phyloP scores from a whole-genome alignment of 2,329 filamentous ascomycete genomes.

The Trichoderma harzianum region DNA sequence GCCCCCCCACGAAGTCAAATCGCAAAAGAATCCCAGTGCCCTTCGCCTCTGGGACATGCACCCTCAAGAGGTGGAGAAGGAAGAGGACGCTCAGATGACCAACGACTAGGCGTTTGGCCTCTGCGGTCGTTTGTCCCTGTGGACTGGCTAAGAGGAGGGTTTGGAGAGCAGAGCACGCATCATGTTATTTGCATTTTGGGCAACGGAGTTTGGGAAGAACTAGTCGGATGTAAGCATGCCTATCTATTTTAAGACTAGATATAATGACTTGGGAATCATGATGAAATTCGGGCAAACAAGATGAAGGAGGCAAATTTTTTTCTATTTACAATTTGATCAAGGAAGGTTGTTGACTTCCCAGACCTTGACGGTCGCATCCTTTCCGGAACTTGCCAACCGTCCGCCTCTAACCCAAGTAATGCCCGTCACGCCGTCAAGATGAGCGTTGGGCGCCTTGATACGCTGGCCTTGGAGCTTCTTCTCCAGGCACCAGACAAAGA shows the following conservation, averaged over 20 bases:
- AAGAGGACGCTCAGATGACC: conserved; percentile 38
- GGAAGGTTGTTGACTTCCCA: conserved; percentile 56
- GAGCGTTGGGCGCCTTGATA: conserved; percentile 80
- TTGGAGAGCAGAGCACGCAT: too few relatives aligned
- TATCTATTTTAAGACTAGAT: conserved; percentile 1
- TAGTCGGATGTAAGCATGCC: background rate
- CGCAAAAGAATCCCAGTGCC: conserved; percentile 15
- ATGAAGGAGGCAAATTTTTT: background rate
- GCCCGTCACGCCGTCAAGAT: conserved; percentile 93
- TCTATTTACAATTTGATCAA: conserved; percentile 20
- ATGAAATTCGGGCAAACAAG: background rate
- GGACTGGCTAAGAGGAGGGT: background rate
- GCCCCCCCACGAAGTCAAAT: conserved; percentile 30
- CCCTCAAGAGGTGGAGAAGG: conserved; percentile 31
- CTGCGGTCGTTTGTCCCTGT: conserved; percentile 16
- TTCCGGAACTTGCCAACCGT: conserved; percentile 75
- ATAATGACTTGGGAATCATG: conserved; percentile 6
- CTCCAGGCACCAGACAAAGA: conserved; percentile 85
- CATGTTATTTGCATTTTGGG: background rate
- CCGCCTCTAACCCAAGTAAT: conserved; percentile 72
- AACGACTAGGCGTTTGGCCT: conserved; percentile 35
- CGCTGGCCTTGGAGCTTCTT: conserved; percentile 77
- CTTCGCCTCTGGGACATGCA: conserved; percentile 36
- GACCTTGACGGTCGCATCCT: conserved; percentile 86
- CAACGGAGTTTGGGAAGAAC: background rate